Conservation (phyloP, 148 eudicot species). For the Arctostaphylos glauca region DNA sequence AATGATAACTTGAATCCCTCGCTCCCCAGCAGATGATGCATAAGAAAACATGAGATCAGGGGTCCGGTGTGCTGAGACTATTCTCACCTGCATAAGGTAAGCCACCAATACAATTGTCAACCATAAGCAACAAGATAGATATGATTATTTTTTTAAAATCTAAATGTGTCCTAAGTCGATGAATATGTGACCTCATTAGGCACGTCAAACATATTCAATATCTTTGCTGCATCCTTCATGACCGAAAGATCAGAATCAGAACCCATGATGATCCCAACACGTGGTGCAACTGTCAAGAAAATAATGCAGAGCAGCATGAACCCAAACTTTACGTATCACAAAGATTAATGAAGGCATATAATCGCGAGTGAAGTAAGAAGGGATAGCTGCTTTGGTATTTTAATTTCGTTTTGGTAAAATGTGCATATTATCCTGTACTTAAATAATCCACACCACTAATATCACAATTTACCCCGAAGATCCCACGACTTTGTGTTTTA, state of each 20-base stretch:
- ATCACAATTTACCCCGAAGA: background rate
- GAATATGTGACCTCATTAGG: constrained; percentile 54
- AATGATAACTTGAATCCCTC: constrained; percentile 84
- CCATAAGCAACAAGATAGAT: background rate
- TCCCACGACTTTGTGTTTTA: background rate
- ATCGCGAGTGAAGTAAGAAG: background rate
- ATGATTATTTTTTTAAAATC: background rate
- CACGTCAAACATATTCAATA: constrained; percentile 49
- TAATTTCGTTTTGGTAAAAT: background rate
- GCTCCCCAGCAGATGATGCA: constrained; percentile 16
- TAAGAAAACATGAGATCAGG: constrained; percentile 7
- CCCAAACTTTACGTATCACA: background rate
- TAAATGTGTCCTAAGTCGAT: background rate
- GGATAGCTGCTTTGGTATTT: background rate
- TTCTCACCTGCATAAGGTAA: constrained; percentile 46
- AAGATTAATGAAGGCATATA: background rate
- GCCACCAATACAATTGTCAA: constrained; percentile 39
- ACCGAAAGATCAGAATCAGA: constrained; percentile 88
- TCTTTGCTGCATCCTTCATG: constrained; percentile 6
- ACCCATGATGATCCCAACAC: constrained; percentile 95
- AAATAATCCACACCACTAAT: background rate
- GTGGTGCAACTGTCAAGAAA: constrained; percentile 46
- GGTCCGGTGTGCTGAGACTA: constrained; percentile 9
- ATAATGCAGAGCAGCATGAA: background rate
- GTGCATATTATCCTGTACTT: background rate